A percentile compares a stretch with the other conserved stretches of the same genome.
Conservation (phyloP, 805 yeast genomes). For the Suhomyces prunicola region DNA sequence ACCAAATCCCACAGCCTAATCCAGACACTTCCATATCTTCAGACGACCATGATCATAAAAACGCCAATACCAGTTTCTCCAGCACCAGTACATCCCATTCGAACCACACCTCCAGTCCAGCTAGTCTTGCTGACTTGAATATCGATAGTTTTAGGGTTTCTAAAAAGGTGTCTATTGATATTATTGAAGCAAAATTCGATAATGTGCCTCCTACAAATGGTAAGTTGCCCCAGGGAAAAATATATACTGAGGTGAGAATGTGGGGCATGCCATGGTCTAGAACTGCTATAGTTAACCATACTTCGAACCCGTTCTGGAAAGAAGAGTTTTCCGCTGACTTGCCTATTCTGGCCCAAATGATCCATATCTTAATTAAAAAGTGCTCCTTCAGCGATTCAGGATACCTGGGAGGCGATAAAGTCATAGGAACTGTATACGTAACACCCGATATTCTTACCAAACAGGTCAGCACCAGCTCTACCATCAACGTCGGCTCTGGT, state of each 20-base stretch:
- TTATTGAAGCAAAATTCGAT: slow-evolving; percentile 63
- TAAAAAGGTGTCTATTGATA: slow-evolving; percentile 51
- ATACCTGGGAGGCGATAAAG: slow-evolving; percentile 34
- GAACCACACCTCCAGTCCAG: slow-evolving; percentile 4
- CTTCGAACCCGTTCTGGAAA: slow-evolving; percentile 72
- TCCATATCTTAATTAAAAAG: slow-evolving; percentile 47
- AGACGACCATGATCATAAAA: not conserved
- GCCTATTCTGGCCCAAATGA: slow-evolving; percentile 52
- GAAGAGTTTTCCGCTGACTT: slow-evolving; percentile 67
- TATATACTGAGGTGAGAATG: slow-evolving; percentile 69
- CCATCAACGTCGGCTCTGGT: slow-evolving; percentile 30
- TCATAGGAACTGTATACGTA: slow-evolving; percentile 52
- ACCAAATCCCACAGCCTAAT: not conserved
- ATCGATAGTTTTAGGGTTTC: slow-evolving; percentile 45
- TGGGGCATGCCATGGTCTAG: slow-evolving; percentile 78
- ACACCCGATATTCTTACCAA: slow-evolving; percentile 49
- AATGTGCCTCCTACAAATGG: slow-evolving; percentile 6
- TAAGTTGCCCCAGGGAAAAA: slow-evolving; percentile 19
- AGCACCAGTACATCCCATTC: not conserved
- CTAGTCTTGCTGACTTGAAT: slow-evolving; percentile 12
- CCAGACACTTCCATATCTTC: not conserved
- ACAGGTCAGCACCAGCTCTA: slow-evolving; percentile 28
- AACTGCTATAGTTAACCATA: slow-evolving; percentile 58
- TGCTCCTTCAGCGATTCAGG: slow-evolving; percentile 19
- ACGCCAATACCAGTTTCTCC: not conserved